Percentiles rank a stretch among this genome's conserved stretches.
Conservation (phyloP, 768 basidiomycete species). For the Pulveroboletus sp. region DNA sequence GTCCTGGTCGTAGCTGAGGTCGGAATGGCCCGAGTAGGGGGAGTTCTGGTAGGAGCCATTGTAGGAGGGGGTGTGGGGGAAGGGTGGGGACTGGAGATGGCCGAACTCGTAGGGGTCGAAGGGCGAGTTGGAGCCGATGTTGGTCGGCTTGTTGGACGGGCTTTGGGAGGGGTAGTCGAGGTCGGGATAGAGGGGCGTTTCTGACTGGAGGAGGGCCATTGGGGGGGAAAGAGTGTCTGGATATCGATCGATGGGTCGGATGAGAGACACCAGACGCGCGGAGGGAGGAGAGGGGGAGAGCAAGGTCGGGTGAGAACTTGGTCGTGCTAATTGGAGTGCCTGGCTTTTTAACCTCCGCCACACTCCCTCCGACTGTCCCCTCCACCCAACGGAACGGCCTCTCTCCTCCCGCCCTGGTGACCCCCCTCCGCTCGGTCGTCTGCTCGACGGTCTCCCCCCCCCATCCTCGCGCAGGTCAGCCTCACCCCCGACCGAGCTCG, state of each 20-base stretch:
- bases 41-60: conserved; percentile 68
- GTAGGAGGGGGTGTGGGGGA: conserved; percentile 52
- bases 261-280: conserved; percentile 14
- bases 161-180: conserved; percentile 24
- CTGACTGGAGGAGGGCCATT: conserved; percentile 30
- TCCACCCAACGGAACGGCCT: neutral
- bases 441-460: neutral
- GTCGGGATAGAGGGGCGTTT: conserved; percentile 17
- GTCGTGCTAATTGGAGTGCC: conserved; percentile 19
- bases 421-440: neutral
- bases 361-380: neutral
- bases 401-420: neutral
- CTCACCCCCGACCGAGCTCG: neutral
- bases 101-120: conserved; percentile 41
- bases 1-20: conserved; percentile 52
- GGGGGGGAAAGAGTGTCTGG: neutral
- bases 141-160: conserved; percentile 25
- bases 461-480: neutral
- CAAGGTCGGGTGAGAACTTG: conserved; percentile 28
- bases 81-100: conserved; percentile 35
- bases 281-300: neutral
- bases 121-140: conserved; percentile 9
- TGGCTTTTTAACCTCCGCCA: conserved; percentile 31
- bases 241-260: conserved; percentile 6
- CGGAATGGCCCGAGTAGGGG: conserved; percentile 63